Evolutionary conservation across 2,329 filamentous ascomycete species (phyloP).

Genomic region (Curvularia sp.): DNA sequence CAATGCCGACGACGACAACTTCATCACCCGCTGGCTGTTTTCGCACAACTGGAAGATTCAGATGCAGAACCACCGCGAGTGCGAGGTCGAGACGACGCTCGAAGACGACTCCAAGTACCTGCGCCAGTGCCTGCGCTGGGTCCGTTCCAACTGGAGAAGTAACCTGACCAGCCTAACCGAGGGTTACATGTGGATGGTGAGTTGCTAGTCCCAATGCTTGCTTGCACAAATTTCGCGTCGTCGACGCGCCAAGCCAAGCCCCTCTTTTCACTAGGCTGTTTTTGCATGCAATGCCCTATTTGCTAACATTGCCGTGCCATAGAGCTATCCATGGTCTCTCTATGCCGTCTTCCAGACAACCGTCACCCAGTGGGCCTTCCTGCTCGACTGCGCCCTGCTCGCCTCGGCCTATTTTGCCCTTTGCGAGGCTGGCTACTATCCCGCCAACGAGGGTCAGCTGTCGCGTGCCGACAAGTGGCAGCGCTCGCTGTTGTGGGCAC

Average conservation of each 20-base stretch:
- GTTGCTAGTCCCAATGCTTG: conserved; percentile 50
- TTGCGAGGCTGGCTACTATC: conserved; percentile 44
- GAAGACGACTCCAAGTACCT: conserved; percentile 89
- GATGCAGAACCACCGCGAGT: conserved; percentile 91
- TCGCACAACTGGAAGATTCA: conserved; percentile 91
- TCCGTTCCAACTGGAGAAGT: conserved; percentile 96
- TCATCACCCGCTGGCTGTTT: conserved; percentile 95
- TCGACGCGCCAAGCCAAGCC: conserved; percentile 41
- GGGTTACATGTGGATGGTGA: conserved; percentile 83
- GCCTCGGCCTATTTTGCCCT: conserved; percentile 43
- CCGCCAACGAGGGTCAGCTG: conserved; percentile 24
- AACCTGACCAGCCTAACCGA: conserved; percentile 92
- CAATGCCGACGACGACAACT: conserved; percentile 98
- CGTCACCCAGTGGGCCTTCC: conserved; percentile 84
- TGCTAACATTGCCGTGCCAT: conserved; percentile 36
- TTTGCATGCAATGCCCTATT: conserved; percentile 18
- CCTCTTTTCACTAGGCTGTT: conserved; percentile 33
- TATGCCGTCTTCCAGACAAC: conserved; percentile 94
- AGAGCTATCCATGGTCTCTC: conserved; percentile 90
- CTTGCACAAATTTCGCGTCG: conserved; percentile 35
- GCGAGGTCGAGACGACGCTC: conserved; percentile 83
- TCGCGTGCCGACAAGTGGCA: conserved; percentile 32
- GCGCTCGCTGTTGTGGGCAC: conserved; percentile 39
- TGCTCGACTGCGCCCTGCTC: conserved; percentile 68
- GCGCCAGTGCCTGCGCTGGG: conserved; percentile 93